A percentile compares a stretch with the other conserved stretches of the same genome.
Evolutionary conservation across 2,329 filamentous ascomycete genomes (phyloP).

Genomic region (Sarocladiaceae sp.): DNA sequence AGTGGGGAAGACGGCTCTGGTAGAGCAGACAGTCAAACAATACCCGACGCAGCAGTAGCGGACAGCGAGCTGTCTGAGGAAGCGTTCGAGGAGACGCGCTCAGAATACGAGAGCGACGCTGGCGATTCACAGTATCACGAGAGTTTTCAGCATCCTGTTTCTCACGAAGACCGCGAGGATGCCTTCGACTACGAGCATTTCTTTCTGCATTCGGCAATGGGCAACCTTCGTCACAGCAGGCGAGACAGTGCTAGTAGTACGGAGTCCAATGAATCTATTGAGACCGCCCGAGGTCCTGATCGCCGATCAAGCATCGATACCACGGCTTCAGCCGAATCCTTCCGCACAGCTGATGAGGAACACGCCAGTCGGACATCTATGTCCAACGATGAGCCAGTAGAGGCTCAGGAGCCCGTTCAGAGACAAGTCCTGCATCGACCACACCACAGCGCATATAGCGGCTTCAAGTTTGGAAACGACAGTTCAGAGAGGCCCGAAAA

Average conservation of each 20-base stretch:
- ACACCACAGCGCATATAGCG: slow-evolving; percentile 19
- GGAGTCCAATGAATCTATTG: slow-evolving; percentile 51
- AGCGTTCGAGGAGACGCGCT: slow-evolving; percentile 11
- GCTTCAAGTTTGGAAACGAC: slow-evolving; percentile 22
- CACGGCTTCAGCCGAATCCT: slow-evolving; percentile 45
- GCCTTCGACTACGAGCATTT: slow-evolving; percentile 97
- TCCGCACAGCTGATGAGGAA: slow-evolving; percentile 51
- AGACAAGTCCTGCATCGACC: neutral
- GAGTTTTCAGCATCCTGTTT: slow-evolving; percentile 51
- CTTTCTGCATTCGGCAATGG: slow-evolving; percentile 88
- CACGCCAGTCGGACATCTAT: slow-evolving; percentile 31
- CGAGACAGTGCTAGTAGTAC: slow-evolving; percentile 3
- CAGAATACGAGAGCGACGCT: slow-evolving; percentile 52
- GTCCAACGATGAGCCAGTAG: slow-evolving; percentile 12
- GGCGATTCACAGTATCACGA: slow-evolving; percentile 60
- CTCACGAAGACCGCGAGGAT: slow-evolving; percentile 89
- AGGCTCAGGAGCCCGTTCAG: neutral
- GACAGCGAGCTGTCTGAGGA: slow-evolving; percentile 17
- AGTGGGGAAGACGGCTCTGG: slow-evolving; percentile 12
- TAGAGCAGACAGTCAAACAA: slow-evolving; percentile 5
- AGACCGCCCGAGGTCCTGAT: slow-evolving; percentile 49
- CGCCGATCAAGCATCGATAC: slow-evolving; percentile 41
- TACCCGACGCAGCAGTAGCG: neutral
- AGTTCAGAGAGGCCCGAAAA: slow-evolving; percentile 16
- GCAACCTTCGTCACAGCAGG: slow-evolving; percentile 52